Percentiles rank a stretch among this genome's conserved stretches.
phyloP scores from a whole-genome alignment of 768 basidiomycete genomes.

The Boletus rex-veris region DNA sequence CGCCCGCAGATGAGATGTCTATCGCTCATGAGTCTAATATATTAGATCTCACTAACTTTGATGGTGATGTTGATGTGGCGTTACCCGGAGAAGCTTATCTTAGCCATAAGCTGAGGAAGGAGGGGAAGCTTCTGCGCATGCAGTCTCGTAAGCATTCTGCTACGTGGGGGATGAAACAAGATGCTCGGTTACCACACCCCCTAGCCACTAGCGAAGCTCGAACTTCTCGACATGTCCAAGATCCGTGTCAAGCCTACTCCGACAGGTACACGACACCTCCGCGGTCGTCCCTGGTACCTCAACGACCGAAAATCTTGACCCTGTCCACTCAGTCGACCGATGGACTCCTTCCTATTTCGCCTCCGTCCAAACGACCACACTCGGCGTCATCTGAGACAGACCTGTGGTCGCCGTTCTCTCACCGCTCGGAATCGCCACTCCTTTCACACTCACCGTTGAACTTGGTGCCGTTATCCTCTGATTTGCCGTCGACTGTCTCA shows the following conservation, averaged over 20 bases:
- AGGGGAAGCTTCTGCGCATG: constrained; percentile 57
- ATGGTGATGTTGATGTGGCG: constrained; percentile 63
- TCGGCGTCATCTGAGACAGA: constrained; percentile 16
- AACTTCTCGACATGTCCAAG: not conserved
- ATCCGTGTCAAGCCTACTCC: not conserved
- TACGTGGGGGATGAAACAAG: constrained; percentile 11
- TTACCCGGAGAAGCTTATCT: constrained; percentile 56
- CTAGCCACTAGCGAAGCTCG: not conserved
- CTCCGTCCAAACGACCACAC: constrained; percentile 16
- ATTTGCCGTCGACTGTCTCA: constrained; percentile 4
- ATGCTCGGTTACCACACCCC: constrained; percentile 1
- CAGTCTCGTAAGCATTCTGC: constrained; percentile 34
- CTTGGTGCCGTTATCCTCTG: not conserved
- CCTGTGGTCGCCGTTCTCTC: constrained; percentile 6
- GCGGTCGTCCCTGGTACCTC: not conserved
- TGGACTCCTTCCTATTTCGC: constrained; percentile 17
- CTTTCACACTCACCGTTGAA: constrained; percentile 1
- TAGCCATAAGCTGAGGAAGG: constrained; percentile 50
- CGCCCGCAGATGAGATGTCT: constrained; percentile 30
- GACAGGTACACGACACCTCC: not conserved
- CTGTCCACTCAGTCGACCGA: constrained; percentile 20
- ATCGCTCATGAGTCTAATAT: constrained; percentile 47
- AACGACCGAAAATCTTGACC: not conserved
- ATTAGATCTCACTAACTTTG: constrained; percentile 72
- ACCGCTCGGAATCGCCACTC: constrained; percentile 5